A percentile compares a stretch with the other conserved stretches of the same genome.
phyloP scores from a whole-genome alignment of 305 asterid genomes.

The Fraxinus sp. region DNA sequence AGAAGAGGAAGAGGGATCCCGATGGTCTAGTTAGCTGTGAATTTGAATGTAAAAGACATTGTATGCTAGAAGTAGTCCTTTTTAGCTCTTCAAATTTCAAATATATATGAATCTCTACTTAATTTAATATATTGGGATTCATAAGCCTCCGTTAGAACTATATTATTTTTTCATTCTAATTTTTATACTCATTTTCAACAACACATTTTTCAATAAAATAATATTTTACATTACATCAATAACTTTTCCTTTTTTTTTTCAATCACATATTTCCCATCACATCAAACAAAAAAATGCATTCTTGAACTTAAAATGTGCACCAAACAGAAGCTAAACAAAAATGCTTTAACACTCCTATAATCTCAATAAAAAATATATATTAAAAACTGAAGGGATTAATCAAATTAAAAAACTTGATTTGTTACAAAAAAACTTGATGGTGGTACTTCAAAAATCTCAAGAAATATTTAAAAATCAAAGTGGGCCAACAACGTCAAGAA shows the following conservation, averaged over 20 bases:
- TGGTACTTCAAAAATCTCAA: neutral
- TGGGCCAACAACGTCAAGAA: neutral
- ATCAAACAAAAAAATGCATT: too few relatives aligned
- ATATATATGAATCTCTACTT: neutral
- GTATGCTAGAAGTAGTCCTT: neutral
- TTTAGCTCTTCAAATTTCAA: neutral
- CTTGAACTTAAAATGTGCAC: too few relatives aligned
- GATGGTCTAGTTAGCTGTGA: neutral
- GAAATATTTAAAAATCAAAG: neutral
- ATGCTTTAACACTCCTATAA: neutral
- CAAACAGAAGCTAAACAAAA: neutral
- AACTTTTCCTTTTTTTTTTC: too few relatives aligned
- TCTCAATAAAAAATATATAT: neutral
- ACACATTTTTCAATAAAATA: too few relatives aligned
- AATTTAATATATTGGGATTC: neutral
- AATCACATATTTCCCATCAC: too few relatives aligned
- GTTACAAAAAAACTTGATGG: neutral
- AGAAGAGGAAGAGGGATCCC: neutral
- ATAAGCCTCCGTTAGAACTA: neutral
- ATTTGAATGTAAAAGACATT: neutral
- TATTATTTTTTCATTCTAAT: too few relatives aligned
- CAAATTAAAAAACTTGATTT: neutral
- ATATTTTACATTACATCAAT: too few relatives aligned
- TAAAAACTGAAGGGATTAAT: neutral
- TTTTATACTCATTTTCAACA: too few relatives aligned